Conservation (phyloP, 495 filamentous ascomycete species). For the Penicillium manginii region DNA sequence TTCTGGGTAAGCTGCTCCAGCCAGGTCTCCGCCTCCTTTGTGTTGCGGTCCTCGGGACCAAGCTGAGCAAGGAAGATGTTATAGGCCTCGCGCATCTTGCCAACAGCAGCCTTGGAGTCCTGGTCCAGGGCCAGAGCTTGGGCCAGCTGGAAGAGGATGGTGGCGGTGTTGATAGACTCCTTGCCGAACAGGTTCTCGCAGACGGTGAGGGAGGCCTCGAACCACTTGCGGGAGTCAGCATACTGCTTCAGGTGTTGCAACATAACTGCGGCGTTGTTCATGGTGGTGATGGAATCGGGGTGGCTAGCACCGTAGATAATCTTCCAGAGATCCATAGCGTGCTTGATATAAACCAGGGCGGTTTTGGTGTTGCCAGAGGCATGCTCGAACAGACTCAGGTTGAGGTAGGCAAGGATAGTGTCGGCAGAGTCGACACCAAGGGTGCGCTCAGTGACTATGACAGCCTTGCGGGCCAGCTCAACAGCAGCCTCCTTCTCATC, state of each 20-base stretch:
- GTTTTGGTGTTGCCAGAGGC: slow-evolving; percentile 82
- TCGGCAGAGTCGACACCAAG: slow-evolving; percentile 92
- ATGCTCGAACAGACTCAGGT: slow-evolving; percentile 94
- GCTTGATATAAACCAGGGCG: slow-evolving; percentile 83
- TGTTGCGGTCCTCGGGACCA: slow-evolving; percentile 89
- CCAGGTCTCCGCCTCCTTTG: slow-evolving; percentile 92
- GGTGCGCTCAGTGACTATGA: slow-evolving; percentile 94
- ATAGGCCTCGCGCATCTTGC: slow-evolving; percentile 91
- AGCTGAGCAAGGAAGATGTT: slow-evolving; percentile 88
- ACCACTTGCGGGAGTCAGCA: slow-evolving; percentile 92
- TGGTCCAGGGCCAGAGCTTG: slow-evolving; percentile 93
- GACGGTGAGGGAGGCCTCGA: slow-evolving; percentile 85
- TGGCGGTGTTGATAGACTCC: slow-evolving; percentile 89
- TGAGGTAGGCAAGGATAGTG: slow-evolving; percentile 92
- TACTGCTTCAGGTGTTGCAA: slow-evolving; percentile 91
- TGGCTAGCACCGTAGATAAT: slow-evolving; percentile 92
- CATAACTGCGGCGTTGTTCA: slow-evolving; percentile 99
- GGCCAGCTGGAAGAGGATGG: slow-evolving; percentile 93
- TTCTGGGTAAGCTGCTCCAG: slow-evolving; percentile 94
- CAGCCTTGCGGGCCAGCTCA: slow-evolving; percentile 93
- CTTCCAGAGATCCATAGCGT: slow-evolving; percentile 96
- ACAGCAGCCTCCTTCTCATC: slow-evolving; percentile 95
- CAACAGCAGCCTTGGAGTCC: slow-evolving; percentile 86
- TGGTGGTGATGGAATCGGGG: slow-evolving; percentile 96
- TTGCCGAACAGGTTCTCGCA: slow-evolving; percentile 88